Evolutionary conservation across 202 grass and related monocot genomes (phyloP), one percentile per base, ranked within the genome.

Genomic region (Carex sylvatica): DNA sequence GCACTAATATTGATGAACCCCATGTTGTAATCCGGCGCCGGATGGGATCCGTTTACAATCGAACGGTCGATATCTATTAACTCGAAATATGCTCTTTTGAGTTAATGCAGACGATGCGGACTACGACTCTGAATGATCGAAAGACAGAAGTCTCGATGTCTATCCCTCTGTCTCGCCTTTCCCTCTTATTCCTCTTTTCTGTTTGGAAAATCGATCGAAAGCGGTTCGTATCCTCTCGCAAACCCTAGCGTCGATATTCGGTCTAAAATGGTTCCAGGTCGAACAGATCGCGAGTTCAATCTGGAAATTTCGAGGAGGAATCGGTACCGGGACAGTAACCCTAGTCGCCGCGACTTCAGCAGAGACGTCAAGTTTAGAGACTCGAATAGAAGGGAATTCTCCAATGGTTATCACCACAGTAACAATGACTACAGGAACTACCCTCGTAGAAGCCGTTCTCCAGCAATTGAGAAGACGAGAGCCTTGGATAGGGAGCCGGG

Each of bases 401-500:
- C 83, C 18, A 80, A 87, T 65, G 86, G 81, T 13, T 71, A 89
- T 44, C 63, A 74, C 38, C 84, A 72, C 5, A 7, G 51, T 44
- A 80, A 69, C 33, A 83, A 47, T 38, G 76, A 77, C 18, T 90
- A 88, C 62, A 83, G 63, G 8, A 44, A 84, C n/a, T 19, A 51
- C n/a, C 36, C 46, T 4, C 80, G 46, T 4, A 87, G 62, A 80
- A 95, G 84, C 67, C 76, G 47, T 0, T 22, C 80, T 0, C 84
- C 86, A 5, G 61, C 60, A 19, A 19, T 70, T 55, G 63, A 68
- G 30, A 82, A 52, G 65, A 31, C 26, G 53, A 90, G 89, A 61
- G 72, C 47, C 16, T 84, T 86, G 49, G 96, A 92, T 38, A 86
- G 89, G 82, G 96, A 95, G 69, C 86, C 96, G 13, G 91, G 91